A percentile compares a stretch with the other conserved stretches of the same genome.
Evolutionary conservation across 345 rosid species (phyloP).

Genomic region (Eucalyptus decipiens): DNA sequence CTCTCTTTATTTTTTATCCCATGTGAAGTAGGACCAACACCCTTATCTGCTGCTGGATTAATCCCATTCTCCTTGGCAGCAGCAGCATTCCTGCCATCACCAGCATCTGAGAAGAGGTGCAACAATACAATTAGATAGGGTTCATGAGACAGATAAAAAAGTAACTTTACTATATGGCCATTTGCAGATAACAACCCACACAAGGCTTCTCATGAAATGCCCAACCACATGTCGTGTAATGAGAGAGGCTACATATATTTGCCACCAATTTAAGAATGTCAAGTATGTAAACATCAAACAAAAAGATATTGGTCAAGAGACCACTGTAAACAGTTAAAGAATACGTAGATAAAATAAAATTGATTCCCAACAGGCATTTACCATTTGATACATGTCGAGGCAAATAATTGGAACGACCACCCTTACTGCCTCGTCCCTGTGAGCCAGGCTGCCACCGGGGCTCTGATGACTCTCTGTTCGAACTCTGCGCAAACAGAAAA

Average conservation of each 20-base stretch:
- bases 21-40: constrained; percentile 19
- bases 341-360: neutral
- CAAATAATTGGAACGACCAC: constrained; percentile 36
- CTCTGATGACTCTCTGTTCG: constrained; percentile 60
- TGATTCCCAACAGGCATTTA: constrained; percentile 2
- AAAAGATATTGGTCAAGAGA: neutral
- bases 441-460: constrained; percentile 60
- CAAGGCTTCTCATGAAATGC: neutral
- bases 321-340: neutral
- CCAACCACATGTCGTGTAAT: neutral
- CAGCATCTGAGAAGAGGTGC: constrained; percentile 44
- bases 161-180: neutral
- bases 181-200: neutral
- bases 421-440: constrained; percentile 52
- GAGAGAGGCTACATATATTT: neutral
- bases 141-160: neutral
- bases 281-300: neutral
- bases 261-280: neutral
- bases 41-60: constrained; percentile 44
- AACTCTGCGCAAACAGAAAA: constrained; percentile 29
- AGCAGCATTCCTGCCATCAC: constrained; percentile 37
- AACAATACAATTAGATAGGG: neutral
- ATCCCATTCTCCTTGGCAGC: constrained; percentile 39
- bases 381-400: constrained; percentile 49
- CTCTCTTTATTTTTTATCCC: constrained; percentile 36